Evolutionary conservation across 192 early-diverging fungal genomes (phyloP), one percentile per base, ranked within the genome.

Genomic region (Podila epicladia): DNA sequence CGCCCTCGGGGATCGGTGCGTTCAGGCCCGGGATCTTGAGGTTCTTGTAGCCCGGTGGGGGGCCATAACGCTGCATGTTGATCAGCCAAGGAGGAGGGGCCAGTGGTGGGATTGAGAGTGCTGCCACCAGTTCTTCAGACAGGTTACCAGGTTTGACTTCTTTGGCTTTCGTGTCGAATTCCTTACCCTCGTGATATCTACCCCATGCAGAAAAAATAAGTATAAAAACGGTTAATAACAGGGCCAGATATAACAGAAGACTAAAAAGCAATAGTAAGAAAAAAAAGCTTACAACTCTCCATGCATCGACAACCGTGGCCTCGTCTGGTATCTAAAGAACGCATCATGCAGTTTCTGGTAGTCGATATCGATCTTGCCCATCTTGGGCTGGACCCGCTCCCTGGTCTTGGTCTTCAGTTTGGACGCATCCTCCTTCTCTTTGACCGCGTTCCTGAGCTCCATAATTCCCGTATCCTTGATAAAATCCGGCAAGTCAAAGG

Each of bases 261-360:
- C 17, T 12, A 48, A 31, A 66, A 7, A 9, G 22, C n/a, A 13
- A 62, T 13, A 17, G 63, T 20, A 57, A 4, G 1, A 12, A 22
- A 33, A n/a, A 38, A 55, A 13, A 11, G 88, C 91, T 82, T 86
- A 95, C 91, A 96, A 64, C 75, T 96, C 95, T 45, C 94, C 95
- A 64, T 95, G 93, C 29, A 87, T 83, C 4, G 93, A 85, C 15
- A 94, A 76, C 29, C 88, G 87, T 12, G 94, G 93, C 57, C 94
- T 95, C 4, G 95, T 92, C 78, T 99, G 98, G 83, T 93, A 97
- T 67, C 93, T 84, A 87, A 98, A 99, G 74, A 99, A 99, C 1
- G 98, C 98, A 82, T 97, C 97, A 69, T 98, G 96, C 48, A 99
- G 85, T 65, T 97, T 97, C 73, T 98, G 95, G 74, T 99, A 99